Evolutionary conservation across 768 basidiomycete species (phyloP), one percentile per base, ranked within the genome.

Genomic region (Auriscalpium orientale): DNA sequence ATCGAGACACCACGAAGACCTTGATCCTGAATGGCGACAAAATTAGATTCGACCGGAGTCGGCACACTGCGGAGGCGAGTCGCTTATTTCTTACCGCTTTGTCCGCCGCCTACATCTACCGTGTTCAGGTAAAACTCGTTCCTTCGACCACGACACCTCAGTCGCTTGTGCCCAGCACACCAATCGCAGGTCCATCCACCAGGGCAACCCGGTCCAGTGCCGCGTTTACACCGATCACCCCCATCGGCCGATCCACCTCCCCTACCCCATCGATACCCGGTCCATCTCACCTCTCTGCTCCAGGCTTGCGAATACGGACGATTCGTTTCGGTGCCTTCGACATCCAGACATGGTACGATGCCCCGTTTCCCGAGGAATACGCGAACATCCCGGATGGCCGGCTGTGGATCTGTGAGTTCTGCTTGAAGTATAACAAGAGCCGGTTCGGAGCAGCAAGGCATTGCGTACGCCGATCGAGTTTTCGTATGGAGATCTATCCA

Each of bases 311-410:
- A 60, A 97, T 95, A 76, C 87, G 84, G 54, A 83, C 80, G 54
- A 93, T 98, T 59, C 84, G 93, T 33, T 95, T 98, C 64, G 95
- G 95, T 28, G 78, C 82, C 55, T 95, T 78, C 67, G 94, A 98
- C 65, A 92, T 98, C 66, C 85, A 92, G 68, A 98, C 97, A 3
- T 99, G 97, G 97, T 98, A 92, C 69, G 93, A 97, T 67, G 97
- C 97, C 21, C 97, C 97, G 7, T 98, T 98, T 68, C 95, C 97
- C 0, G 95, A 98, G 67, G 97, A 99, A 69, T 98, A 97, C 69
- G 84, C 91, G 44, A 82, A 83, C 54, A 87, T 95, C 55, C 90
- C 93, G 20, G 93, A 98, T 62, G 94, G 95, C 16, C 76, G 85
- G 53, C 72, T 99, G 56, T 98, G 93, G 93, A 86, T 97, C 67